Conservation (phyloP, 2,329 filamentous ascomycete species). For the Microdochium nivale region DNA sequence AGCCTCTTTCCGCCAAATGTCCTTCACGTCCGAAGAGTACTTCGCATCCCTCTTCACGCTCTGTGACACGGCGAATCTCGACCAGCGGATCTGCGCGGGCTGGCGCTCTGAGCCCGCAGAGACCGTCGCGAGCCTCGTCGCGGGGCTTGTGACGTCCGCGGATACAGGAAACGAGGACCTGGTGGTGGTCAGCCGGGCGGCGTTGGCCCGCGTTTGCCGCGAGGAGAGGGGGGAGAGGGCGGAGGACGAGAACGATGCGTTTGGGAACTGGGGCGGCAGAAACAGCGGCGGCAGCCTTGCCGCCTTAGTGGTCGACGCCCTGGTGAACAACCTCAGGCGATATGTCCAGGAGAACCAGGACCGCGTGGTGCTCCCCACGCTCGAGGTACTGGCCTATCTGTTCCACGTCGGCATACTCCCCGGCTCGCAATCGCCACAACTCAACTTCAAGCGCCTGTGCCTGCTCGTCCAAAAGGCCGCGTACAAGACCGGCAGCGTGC, state of each 20-base stretch:
- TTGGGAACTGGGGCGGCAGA: not conserved
- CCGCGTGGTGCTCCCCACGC: constrained; percentile 61
- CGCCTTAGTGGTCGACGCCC: constrained; percentile 37
- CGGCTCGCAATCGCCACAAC: not conserved
- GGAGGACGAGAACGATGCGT: not conserved
- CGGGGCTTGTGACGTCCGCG: constrained; percentile 64
- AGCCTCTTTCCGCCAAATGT: constrained; percentile 25
- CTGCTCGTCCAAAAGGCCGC: constrained; percentile 67
- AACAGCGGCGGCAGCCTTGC: constrained; percentile 21
- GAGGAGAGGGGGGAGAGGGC: constrained; percentile 1
- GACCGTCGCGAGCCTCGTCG: constrained; percentile 47
- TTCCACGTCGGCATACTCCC: constrained; percentile 51
- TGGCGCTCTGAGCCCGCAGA: constrained; percentile 18
- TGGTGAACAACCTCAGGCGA: constrained; percentile 43
- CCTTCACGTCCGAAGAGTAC: constrained; percentile 52
- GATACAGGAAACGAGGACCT: constrained; percentile 72
- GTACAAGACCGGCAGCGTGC: constrained; percentile 74
- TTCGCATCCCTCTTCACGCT: constrained; percentile 46
- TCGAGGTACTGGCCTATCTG: constrained; percentile 72
- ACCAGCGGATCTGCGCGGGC: constrained; percentile 25
- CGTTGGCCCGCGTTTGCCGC: constrained; percentile 48
- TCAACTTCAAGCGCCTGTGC: constrained; percentile 52
- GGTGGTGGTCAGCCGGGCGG: constrained; percentile 58
- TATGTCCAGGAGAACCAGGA: constrained; percentile 48
- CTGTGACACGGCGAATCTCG: constrained; percentile 25